Evolutionary conservation across 2,329 filamentous ascomycete species (phyloP), one percentile per base, ranked within the genome.

Genomic region (Ophiostoma sp.): DNA sequence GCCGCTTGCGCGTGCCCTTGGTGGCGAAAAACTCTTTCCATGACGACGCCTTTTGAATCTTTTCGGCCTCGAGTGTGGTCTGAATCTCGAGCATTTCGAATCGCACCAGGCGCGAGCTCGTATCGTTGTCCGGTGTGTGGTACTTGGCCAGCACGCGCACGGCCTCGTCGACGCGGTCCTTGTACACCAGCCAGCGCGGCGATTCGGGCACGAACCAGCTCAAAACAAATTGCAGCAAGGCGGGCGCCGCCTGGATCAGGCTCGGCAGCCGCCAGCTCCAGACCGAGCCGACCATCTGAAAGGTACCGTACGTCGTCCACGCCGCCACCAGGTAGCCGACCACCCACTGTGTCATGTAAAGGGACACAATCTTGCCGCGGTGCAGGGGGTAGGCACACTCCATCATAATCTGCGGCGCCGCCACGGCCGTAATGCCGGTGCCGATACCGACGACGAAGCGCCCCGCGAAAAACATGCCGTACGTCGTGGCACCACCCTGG

Each of bases 351-450:
- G 79, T 95, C 94, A 78, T 95, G 92, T 80, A 55, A 3, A 95
- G 84, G 33, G 89, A 88, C 0, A 92, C 95, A 42, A 95, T 87
- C 75, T 90, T 85, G 17, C 93, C 93, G 80, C 93, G 88, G 78
- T 95, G 95, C 74, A 86, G 87, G 1, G 93, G 93, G 79, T 95
- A 93, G 4, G 91, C 90, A 33, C 95, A 86, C 78, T 95, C 93
- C 12, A 64, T 77, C 55, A 72, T 59, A 19, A 74, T 55, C 25
- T 48, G 63, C 9, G 73, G 73, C 8, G 71, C 48, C 8, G 71
- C 64, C 81, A 82, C 83, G 52, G 80, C 79, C 72, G 84, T 75
- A 72, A 84, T 81, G 61, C 85, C 83, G 73, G 88, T 86, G 31
- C 88, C 90, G 25, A 91, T 79, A 71, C 92, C 92, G 39, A 92